phyloP scores from a whole-genome alignment of 805 yeast genomes.

The Wickerhamomyces canadensis region DNA sequence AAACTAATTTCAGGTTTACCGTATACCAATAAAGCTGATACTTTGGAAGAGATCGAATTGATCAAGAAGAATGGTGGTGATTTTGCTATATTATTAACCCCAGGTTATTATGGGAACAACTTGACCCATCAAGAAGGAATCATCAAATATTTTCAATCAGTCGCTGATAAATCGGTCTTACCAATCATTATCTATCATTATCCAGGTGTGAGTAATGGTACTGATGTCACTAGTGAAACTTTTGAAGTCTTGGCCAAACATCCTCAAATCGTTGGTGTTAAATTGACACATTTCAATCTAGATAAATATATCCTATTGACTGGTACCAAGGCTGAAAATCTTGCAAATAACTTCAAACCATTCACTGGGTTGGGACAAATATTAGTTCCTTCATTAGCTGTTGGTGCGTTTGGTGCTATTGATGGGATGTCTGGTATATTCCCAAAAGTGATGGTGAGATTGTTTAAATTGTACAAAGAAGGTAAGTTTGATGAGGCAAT shows the following conservation, averaged over 20 bases:
- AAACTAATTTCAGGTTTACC: conserved; percentile 31
- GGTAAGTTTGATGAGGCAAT: conserved; percentile 37
- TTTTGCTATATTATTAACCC: conserved; percentile 28
- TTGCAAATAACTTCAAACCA: conserved; percentile 32
- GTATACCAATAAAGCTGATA: conserved; percentile 23
- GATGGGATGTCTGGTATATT: conserved; percentile 48
- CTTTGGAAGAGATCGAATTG: conserved; percentile 22
- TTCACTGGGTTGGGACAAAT: conserved; percentile 51
- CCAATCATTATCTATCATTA: conserved; percentile 34
- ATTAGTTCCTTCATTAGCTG: conserved; percentile 39
- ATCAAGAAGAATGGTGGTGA: conserved; percentile 31
- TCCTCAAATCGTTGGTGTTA: conserved; percentile 32
- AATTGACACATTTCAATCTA: conserved; percentile 43
- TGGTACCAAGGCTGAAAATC: conserved; percentile 32
- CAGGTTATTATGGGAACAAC: conserved; percentile 32
- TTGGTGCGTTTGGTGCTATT: conserved; percentile 43
- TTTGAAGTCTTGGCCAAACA: conserved; percentile 25
- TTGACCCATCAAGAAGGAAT: conserved; percentile 30
- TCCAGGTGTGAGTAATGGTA: conserved; percentile 33
- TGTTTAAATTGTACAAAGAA: conserved; percentile 29
- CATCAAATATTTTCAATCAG: conserved; percentile 25
- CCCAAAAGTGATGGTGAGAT: conserved; percentile 40
- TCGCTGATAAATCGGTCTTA: conserved; percentile 29
- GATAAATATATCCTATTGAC: conserved; percentile 35
- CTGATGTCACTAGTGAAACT: conserved; percentile 23